Evolutionary conservation across 176 grass and related monocot genomes (phyloP), one percentile per base, ranked within the genome.

Genomic region (Bonia amplexicaulis): DNA sequence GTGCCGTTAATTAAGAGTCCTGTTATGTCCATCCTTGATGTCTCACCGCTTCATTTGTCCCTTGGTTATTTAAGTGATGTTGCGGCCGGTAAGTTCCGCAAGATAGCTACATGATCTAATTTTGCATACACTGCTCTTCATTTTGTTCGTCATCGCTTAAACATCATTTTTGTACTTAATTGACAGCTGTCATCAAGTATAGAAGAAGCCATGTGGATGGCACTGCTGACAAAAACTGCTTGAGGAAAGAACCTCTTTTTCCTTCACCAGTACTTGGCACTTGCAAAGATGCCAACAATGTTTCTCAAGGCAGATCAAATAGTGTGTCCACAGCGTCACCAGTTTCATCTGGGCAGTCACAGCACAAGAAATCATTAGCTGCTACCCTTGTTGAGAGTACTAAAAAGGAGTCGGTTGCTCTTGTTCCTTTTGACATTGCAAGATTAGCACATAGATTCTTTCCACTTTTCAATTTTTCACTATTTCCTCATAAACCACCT

Each of bases 401-500:
- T 62, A 83, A 87, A 90, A 99, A 87, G 87, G 85, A 87, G 47
- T 78, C 80, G 29, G 84, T 94, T 85, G 96, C 90, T 71, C 91
- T 91, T 76, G 96, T 99, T 74, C 93, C 93, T 41, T 48, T 75
- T 61, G 90, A 94, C 53, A 92, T 98, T 85, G 87, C 91, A 86
- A 98, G 85, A 90, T 84, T 95, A 57, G 85, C 87, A 10, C 82
- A 83, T 68, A 87, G 87, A 76, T 98, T 98, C 77, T 80, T 77
- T 57, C 76, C 91, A 17, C 72, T 88, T 80, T 96, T 98, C 75
- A 92, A 91, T 84, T 77, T 45, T 73, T 79, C 79, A 17, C 59
- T 99, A 62, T 88, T 96, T 86, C 96, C 96, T 75, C 93, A 89
- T 80, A 96, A 96, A 47, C 91, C 96, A 64, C 93, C 96, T 39